Percentiles rank a stretch among this genome's conserved stretches.
These are phyloP conservation scores for Bipolaris sorokiniana DNA, from an alignment of 2,329 filamentous ascomycete genomes.

Conservation along the genomic window DNA sequence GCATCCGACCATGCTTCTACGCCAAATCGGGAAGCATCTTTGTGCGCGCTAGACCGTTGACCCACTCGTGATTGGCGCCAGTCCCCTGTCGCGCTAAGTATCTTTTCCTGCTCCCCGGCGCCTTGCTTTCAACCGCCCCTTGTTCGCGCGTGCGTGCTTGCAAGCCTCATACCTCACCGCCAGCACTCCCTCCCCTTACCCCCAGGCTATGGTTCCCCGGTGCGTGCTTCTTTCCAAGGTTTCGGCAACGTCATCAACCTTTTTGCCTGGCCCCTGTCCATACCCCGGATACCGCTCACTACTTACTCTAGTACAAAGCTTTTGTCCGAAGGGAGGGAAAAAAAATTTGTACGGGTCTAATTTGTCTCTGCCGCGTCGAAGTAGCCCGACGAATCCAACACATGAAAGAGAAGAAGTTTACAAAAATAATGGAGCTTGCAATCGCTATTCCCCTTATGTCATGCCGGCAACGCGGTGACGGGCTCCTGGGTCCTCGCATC, in stretches of 20 bases:
- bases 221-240: conserved; percentile 12
- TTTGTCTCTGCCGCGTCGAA: conserved; percentile 18
- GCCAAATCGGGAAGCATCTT: conserved; percentile 35
- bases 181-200: conserved; percentile 27
- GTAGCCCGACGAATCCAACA: conserved; percentile 13
- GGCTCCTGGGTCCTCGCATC: conserved; percentile 41
- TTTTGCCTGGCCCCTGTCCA: background rate
- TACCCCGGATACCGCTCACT: background rate
- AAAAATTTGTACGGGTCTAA: conserved; percentile 6
- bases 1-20: conserved; percentile 15
- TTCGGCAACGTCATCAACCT: conserved; percentile 9
- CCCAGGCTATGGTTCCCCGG: conserved; percentile 18
- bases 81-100: conserved; percentile 26
- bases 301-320: no score
- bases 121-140: conserved; percentile 21
- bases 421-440: conserved; percentile 13
- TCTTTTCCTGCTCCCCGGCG: conserved; percentile 13
- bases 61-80: conserved; percentile 37
- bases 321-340: no score
- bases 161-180: conserved; percentile 35
- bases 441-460: conserved; percentile 21
- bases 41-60: conserved; percentile 31
- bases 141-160: conserved; percentile 22
- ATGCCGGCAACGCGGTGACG: conserved; percentile 29
- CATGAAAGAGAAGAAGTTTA: background rate